phyloP scores from a whole-genome alignment of 192 early-diverging fungal genomes.

The Phycomyces blakesleeanus region DNA sequence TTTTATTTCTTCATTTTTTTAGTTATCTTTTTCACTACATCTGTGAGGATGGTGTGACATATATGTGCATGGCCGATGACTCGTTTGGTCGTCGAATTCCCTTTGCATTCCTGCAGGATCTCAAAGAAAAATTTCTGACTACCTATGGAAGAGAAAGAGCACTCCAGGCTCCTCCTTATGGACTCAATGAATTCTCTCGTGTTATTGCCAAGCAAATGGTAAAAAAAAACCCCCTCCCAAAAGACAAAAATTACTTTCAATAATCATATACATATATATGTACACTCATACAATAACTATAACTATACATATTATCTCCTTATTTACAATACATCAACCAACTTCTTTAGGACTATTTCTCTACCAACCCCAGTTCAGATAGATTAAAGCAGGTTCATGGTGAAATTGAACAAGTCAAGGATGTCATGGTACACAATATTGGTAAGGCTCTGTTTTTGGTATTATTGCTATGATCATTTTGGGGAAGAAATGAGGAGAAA shows the following conservation, averaged over 20 bases:
- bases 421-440: constrained; percentile 95
- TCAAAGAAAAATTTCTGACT: constrained; percentile 58
- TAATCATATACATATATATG: too few relatives aligned
- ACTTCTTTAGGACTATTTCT: constrained; percentile 60
- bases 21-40: constrained; percentile 93
- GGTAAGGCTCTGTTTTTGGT: constrained; percentile 35
- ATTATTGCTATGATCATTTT: not conserved
- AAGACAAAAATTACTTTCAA: too few relatives aligned
- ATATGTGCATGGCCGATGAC: constrained; percentile 83
- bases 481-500: constrained; percentile 17
- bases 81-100: constrained; percentile 72
- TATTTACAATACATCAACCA: too few relatives aligned
- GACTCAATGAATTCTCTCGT: constrained; percentile 78
- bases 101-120: constrained; percentile 87
- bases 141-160: constrained; percentile 55
- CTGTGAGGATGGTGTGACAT: constrained; percentile 71
- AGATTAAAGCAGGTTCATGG: constrained; percentile 77
- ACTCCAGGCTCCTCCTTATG: constrained; percentile 61
- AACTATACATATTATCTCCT: too few relatives aligned
- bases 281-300: too few relatives aligned
- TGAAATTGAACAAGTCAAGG: constrained; percentile 90
- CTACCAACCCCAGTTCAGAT: constrained; percentile 67
- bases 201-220: constrained; percentile 84
- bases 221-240: too few relatives aligned
- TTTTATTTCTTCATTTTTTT: not conserved